Percentiles rank a stretch among this genome's conserved stretches.
Evolutionary conservation across 2,329 filamentous ascomycete species (phyloP).

Genomic region (Cladophialophora yegresii): DNA sequence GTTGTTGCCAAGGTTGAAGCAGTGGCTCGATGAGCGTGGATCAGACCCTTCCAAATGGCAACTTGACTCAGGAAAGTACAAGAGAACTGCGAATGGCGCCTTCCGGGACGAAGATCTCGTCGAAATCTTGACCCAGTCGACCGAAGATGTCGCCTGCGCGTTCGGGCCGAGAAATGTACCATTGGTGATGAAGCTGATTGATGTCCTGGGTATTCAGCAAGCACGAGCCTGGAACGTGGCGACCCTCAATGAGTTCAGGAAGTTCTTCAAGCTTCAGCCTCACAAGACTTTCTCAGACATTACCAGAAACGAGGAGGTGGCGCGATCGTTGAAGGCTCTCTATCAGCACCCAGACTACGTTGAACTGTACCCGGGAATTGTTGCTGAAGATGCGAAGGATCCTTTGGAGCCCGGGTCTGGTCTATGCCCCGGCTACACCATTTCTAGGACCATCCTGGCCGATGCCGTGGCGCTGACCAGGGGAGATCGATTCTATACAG

Average conservation of each 20-base stretch:
- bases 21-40: conserved; percentile 63
- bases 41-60: conserved; percentile 68
- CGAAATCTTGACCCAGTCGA: conserved; percentile 65
- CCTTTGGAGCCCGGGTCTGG: conserved; percentile 44
- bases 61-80: conserved; percentile 67
- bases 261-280: conserved; percentile 62
- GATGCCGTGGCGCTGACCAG: conserved; percentile 52
- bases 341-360: conserved; percentile 67
- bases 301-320: conserved; percentile 59
- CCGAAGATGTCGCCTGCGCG: conserved; percentile 68
- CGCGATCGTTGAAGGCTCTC: conserved; percentile 58
- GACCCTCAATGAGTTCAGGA: conserved; percentile 59
- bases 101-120: conserved; percentile 77
- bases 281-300: conserved; percentile 62
- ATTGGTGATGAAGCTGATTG: conserved; percentile 69
- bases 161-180: conserved; percentile 75
- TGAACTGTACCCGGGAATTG: conserved; percentile 69
- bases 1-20: conserved; percentile 63
- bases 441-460: conserved; percentile 48
- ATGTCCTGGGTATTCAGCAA: conserved; percentile 77
- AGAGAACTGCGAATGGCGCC: conserved; percentile 59
- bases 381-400: conserved; percentile 49
- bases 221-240: conserved; percentile 65
- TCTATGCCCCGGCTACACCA: conserved; percentile 46
- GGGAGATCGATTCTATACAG: conserved; percentile 52